phyloP scores from a whole-genome alignment of 2,329 filamentous ascomycete species.

The Tolypocladium ovalisporum region DNA sequence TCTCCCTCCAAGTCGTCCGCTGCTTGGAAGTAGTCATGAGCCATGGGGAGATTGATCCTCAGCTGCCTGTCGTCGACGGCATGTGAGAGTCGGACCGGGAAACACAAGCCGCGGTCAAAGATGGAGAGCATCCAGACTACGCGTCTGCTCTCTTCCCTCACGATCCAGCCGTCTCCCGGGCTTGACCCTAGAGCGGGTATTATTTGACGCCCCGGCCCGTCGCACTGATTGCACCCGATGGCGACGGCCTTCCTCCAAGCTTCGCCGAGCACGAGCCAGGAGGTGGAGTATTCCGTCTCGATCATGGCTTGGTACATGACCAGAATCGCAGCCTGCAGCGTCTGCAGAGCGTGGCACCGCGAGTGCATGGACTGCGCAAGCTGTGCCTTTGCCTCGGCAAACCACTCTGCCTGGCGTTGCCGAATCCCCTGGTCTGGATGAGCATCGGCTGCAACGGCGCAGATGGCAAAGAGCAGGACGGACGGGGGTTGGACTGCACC shows the following conservation, averaged over 20 bases:
- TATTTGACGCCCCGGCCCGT: background rate
- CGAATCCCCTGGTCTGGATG: constrained; percentile 9
- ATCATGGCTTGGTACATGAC: constrained; percentile 10
- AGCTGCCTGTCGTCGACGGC: constrained; percentile 14
- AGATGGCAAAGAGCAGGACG: constrained; percentile 8
- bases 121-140: constrained; percentile 13
- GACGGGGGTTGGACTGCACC: background rate
- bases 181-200: constrained; percentile 4
- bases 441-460: constrained; percentile 8
- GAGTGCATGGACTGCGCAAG: constrained; percentile 7
- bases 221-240: constrained; percentile 8
- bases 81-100: constrained; percentile 11
- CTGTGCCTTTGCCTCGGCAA: constrained; percentile 7
- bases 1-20: background rate
- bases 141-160: constrained; percentile 10
- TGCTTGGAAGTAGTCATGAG: constrained; percentile 9
- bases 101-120: constrained; percentile 13
- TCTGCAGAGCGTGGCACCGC: constrained; percentile 7
- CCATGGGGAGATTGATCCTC: constrained; percentile 11
- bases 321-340: constrained; percentile 10
- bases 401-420: constrained; percentile 9
- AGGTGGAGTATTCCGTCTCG: constrained; percentile 7
- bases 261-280: constrained; percentile 11
- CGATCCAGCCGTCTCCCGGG: constrained; percentile 5
- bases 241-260: constrained; percentile 13